Evolutionary conservation across 163 green algal species (phyloP).

Genomic region (Coccomyxa subellipsoidea): DNA sequence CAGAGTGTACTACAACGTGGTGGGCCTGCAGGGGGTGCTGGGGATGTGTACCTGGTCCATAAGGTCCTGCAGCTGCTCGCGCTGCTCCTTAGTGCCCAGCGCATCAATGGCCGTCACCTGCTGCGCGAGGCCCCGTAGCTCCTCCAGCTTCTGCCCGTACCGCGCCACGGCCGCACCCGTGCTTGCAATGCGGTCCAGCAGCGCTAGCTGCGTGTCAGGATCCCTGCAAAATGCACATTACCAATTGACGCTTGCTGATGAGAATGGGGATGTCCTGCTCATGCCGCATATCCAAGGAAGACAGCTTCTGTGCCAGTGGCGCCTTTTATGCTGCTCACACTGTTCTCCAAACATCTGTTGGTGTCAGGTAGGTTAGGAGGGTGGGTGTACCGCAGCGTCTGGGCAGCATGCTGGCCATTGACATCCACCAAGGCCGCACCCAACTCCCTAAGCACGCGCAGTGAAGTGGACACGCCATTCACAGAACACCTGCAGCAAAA

Average conservation of each 20-base stretch:
- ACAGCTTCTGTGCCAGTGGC: too few relatives aligned
- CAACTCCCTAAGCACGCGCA: conserved; percentile 72
- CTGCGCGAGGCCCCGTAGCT: conserved; percentile 32
- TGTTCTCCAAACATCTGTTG: too few relatives aligned
- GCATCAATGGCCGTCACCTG: conserved; percentile 50
- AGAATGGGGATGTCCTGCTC: background rate
- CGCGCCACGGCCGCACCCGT: conserved; percentile 7
- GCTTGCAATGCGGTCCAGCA: conserved; percentile 75
- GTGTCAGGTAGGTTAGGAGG: too few relatives aligned
- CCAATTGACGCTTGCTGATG: background rate
- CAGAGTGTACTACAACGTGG: too few relatives aligned
- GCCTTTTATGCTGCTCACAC: too few relatives aligned
- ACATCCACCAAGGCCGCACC: conserved; percentile 73
- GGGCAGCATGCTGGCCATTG: conserved; percentile 75
- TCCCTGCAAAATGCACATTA: conserved; percentile 30
- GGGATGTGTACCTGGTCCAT: conserved; percentile 34
- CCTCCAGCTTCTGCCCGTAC: conserved; percentile 20
- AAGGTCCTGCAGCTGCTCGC: conserved; percentile 52
- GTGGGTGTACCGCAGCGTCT: conserved; percentile 41
- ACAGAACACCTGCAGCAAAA: conserved; percentile 56
- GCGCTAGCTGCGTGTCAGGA: conserved; percentile 54
- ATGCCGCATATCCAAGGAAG: background rate
- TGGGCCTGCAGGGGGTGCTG: background rate
- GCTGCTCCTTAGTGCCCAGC: conserved; percentile 53
- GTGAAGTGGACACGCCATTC: conserved; percentile 63